These are phyloP conservation scores for Leucosporidium yakuticum DNA, from an alignment of 768 basidiomycete genomes.

Conservation along the genomic window DNA sequence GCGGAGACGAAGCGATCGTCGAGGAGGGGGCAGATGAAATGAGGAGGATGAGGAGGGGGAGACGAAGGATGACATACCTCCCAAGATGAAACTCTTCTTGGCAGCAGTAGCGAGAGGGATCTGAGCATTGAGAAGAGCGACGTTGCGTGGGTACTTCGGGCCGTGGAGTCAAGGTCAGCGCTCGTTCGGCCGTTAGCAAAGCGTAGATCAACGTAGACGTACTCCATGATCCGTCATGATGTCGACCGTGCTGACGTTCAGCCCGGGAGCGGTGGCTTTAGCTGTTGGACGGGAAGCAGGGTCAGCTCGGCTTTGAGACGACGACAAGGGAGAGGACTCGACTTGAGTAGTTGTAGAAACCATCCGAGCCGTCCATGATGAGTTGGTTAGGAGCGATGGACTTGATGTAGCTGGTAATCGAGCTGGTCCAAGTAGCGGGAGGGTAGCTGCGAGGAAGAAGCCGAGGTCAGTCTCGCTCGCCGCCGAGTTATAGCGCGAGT, in stretches of 20 bases:
- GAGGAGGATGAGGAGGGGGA: no score
- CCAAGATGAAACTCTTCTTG: background rate
- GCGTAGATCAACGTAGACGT: background rate
- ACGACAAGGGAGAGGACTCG: background rate
- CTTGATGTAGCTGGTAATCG: background rate
- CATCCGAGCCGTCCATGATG: slow-evolving; percentile 27
- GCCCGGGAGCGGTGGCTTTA: background rate
- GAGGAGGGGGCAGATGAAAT: no score
- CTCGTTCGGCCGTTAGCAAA: no score
- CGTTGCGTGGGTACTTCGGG: slow-evolving; percentile 1
- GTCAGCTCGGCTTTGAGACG: background rate
- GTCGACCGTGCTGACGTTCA: background rate
- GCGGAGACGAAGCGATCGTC: no score
- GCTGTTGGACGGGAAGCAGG: background rate
- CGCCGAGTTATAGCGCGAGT: no score
- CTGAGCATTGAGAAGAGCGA: background rate
- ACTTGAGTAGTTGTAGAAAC: slow-evolving; percentile 28
- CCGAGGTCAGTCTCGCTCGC: background rate
- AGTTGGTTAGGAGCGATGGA: slow-evolving; percentile 10
- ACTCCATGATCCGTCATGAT: slow-evolving; percentile 6
- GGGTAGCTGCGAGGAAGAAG: slow-evolving; percentile 4
- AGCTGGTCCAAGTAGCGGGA: slow-evolving; percentile 3
- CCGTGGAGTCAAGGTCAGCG: no score
- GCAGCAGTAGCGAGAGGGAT: background rate
- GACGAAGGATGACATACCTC: background rate